phyloP scores from a whole-genome alignment of 192 early-diverging fungal species.

The Entomortierella parvispora region DNA sequence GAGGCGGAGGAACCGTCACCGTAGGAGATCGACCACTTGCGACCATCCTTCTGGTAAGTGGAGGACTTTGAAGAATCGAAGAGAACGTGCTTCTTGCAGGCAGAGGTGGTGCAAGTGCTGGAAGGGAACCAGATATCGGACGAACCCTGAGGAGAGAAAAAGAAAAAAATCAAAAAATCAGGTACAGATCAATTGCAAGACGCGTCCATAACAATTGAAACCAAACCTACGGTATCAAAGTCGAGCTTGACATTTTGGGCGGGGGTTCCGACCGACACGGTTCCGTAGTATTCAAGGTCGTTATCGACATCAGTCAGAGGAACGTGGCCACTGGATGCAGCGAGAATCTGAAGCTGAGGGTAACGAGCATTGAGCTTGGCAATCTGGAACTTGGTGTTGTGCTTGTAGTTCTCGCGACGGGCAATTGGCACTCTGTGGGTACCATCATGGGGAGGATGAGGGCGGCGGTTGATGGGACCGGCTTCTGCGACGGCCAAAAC shows the following conservation, averaged over 20 bases:
- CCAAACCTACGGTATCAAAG: too few relatives aligned
- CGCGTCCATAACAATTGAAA: too few relatives aligned
- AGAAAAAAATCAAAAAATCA: too few relatives aligned
- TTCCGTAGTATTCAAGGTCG: conserved; percentile 71
- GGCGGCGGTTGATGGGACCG: not conserved
- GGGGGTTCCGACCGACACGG: conserved; percentile 69
- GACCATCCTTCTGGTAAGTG: conserved; percentile 64
- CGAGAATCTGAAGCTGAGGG: conserved; percentile 1
- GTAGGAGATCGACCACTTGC: conserved; percentile 70
- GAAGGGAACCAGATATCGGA: conserved; percentile 72
- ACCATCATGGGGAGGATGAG: not conserved
- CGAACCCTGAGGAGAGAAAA: conserved; percentile 40
- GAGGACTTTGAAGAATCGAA: conserved; percentile 60
- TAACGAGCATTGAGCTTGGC: conserved; percentile 26
- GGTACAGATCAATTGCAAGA: not conserved
- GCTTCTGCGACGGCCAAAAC: conserved; percentile 8
- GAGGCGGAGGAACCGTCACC: conserved; percentile 67
- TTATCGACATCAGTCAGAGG: conserved; percentile 44
- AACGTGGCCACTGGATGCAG: not conserved
- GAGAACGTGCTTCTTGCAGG: conserved; percentile 58
- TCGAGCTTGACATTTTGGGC: conserved; percentile 64
- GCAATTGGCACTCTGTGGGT: conserved; percentile 7
- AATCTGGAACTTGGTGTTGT: conserved; percentile 22
- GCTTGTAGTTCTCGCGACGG: conserved; percentile 24
- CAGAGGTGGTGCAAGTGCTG: conserved; percentile 54